Percentiles rank a stretch among this genome's conserved stretches.
phyloP scores from a whole-genome alignment of 495 filamentous ascomycete genomes.

The Penicillium manginii region DNA sequence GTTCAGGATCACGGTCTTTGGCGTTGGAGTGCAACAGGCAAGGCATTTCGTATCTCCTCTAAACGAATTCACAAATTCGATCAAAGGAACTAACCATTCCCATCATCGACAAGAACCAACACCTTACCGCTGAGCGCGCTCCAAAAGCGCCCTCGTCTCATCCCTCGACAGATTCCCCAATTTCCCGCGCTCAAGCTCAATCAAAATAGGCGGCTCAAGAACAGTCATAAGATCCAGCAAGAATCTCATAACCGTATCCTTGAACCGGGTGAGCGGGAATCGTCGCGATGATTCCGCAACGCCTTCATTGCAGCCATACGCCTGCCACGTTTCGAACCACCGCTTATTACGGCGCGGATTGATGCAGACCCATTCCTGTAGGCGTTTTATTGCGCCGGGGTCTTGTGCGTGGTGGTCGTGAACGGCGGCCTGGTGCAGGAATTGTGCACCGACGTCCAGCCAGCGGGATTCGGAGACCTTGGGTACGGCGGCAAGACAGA shows the following conservation, averaged over 20 bases:
- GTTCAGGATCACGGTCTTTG: too few relatives aligned
- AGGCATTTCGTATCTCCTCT: too few relatives aligned
- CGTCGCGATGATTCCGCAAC: too few relatives aligned
- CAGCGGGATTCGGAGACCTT: conserved; percentile 33
- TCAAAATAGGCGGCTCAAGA: conserved; percentile 44
- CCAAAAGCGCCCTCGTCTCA: conserved; percentile 41
- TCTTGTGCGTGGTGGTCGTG: background rate
- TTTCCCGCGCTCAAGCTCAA: conserved; percentile 50
- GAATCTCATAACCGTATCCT: conserved; percentile 29
- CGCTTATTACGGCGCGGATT: background rate
- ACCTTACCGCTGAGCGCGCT: conserved; percentile 29
- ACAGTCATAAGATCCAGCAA: conserved; percentile 39
- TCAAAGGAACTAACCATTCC: too few relatives aligned
- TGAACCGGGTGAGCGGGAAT: conserved; percentile 17
- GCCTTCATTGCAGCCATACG: too few relatives aligned
- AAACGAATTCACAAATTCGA: too few relatives aligned
- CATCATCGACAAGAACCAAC: too few relatives aligned
- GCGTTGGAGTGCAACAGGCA: too few relatives aligned
- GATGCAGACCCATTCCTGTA: conserved; percentile 11
- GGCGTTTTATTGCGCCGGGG: background rate
- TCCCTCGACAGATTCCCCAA: conserved; percentile 36
- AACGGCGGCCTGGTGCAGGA: conserved; percentile 53
- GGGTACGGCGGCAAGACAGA: conserved; percentile 42
- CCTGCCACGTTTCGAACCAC: too few relatives aligned
- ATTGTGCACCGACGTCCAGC: conserved; percentile 49